Percentiles rank a stretch among this genome's conserved stretches.
Conservation (phyloP, 805 yeast genomes). For the Vanderwaltozyma verrucispora region DNA sequence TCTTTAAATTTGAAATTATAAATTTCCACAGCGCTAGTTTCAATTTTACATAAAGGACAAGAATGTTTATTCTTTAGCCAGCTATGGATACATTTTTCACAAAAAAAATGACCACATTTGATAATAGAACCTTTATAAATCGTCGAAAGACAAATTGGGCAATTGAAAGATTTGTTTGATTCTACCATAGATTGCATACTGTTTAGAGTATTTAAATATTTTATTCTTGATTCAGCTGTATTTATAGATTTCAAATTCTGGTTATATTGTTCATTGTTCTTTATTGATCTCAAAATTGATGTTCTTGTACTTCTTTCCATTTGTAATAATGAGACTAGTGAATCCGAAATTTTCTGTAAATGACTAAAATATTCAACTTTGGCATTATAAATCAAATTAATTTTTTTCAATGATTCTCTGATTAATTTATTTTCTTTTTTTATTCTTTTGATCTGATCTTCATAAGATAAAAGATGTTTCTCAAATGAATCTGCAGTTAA, state of each 20-base stretch:
- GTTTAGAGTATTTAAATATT: conserved; percentile 39
- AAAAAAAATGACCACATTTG: conserved; percentile 87
- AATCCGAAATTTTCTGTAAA: conserved; percentile 78
- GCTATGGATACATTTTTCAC: conserved; percentile 63
- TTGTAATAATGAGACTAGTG: conserved; percentile 44
- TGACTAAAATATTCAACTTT: conserved; percentile 75
- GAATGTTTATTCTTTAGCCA: conserved; percentile 52
- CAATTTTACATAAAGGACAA: conserved; percentile 78
- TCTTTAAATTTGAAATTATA: conserved; percentile 53
- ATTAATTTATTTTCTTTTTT: conserved; percentile 18
- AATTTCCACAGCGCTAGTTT: conserved; percentile 39
- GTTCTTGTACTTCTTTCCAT: conserved; percentile 12
- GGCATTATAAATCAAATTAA: conserved; percentile 64
- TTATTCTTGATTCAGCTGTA: conserved; percentile 32
- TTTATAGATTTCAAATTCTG: conserved; percentile 17
- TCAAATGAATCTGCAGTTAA: conserved; percentile 14
- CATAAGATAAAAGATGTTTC: conserved; percentile 18
- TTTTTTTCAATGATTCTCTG: conserved; percentile 37
- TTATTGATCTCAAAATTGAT: conserved; percentile 14
- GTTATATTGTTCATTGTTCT: conserved; percentile 13
- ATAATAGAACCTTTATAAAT: conserved; percentile 73
- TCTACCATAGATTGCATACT: conserved; percentile 19
- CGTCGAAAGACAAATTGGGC: conserved; percentile 68
- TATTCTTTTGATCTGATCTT: conserved; percentile 11
- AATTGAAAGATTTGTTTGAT: conserved; percentile 32